Conservation (phyloP, 2,329 filamentous ascomycete genomes). For the Chaetomium globosum region DNA sequence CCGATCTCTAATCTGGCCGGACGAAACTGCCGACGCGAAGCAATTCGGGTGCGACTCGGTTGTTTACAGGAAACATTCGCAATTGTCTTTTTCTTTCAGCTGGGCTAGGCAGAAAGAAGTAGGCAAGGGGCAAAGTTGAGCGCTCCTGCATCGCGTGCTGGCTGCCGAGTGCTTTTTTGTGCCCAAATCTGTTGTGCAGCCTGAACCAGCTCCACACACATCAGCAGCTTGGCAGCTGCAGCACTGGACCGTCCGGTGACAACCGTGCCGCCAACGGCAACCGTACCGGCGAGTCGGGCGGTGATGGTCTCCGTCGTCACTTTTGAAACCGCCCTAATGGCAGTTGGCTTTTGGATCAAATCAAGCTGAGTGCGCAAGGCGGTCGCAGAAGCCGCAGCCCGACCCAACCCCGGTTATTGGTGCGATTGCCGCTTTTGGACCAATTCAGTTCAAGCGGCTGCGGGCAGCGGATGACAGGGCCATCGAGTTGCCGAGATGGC, state of each 20-base stretch:
- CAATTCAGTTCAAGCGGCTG: constrained; percentile 22
- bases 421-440: constrained; percentile 24
- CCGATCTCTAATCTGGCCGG: background rate
- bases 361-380: background rate
- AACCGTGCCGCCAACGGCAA: constrained; percentile 13
- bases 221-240: constrained; percentile 8
- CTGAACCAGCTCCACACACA: constrained; percentile 1
- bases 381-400: constrained; percentile 7
- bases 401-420: constrained; percentile 17
- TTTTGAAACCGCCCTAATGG: constrained; percentile 9
- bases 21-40: constrained; percentile 4
- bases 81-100: constrained; percentile 4
- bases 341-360: background rate
- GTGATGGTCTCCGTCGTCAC: background rate
- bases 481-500: constrained; percentile 8
- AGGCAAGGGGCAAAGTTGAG: constrained; percentile 17
- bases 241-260: background rate
- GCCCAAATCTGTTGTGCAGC: constrained; percentile 1
- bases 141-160: background rate
- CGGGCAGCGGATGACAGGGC: constrained; percentile 1
- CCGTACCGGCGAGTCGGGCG: constrained; percentile 10
- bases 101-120: background rate
- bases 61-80: constrained; percentile 11
- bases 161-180: background rate
- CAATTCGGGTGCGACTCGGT: background rate